These are phyloP conservation scores for Kregervanrija fluxuum DNA, from an alignment of 805 yeast species.

Conservation along the genomic window DNA sequence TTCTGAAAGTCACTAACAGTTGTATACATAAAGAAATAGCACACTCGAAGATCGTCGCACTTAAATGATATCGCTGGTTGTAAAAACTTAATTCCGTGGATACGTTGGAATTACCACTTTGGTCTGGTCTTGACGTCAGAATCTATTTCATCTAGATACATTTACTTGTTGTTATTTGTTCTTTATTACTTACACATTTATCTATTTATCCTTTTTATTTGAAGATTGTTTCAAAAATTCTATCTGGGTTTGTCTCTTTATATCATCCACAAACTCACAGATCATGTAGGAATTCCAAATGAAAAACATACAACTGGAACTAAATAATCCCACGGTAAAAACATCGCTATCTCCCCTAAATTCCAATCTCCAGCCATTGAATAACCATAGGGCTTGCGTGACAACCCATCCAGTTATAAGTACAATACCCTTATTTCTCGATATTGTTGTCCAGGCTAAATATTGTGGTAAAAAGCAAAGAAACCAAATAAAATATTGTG, in stretches of 20 bases:
- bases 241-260: conserved; percentile 1
- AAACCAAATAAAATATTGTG: conserved; percentile 96
- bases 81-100: too few relatives aligned
- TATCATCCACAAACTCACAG: conserved; percentile 16
- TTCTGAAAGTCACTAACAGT: too few relatives aligned
- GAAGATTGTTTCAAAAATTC: neutral
- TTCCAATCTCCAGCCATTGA: conserved; percentile 70
- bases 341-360: conserved; percentile 53
- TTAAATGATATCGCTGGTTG: too few relatives aligned
- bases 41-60: too few relatives aligned
- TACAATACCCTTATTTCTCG: conserved; percentile 32
- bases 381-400: conserved; percentile 74
- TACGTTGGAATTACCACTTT: too few relatives aligned
- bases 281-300: conserved; percentile 19
- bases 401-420: conserved; percentile 54
- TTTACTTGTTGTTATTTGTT: neutral
- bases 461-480: conserved; percentile 75
- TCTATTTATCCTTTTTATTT: neutral
- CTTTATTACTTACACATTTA: neutral
- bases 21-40: too few relatives aligned
- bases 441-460: conserved; percentile 39
- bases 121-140: too few relatives aligned
- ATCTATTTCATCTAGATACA: too few relatives aligned
- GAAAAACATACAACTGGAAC: conserved; percentile 20
- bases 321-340: conserved; percentile 21